A percentile compares a stretch with the other conserved stretches of the same genome.
These are phyloP conservation scores for Polyporus tsugae DNA, from an alignment of 1,284 basidiomycete genomes.

Conservation along the genomic window DNA sequence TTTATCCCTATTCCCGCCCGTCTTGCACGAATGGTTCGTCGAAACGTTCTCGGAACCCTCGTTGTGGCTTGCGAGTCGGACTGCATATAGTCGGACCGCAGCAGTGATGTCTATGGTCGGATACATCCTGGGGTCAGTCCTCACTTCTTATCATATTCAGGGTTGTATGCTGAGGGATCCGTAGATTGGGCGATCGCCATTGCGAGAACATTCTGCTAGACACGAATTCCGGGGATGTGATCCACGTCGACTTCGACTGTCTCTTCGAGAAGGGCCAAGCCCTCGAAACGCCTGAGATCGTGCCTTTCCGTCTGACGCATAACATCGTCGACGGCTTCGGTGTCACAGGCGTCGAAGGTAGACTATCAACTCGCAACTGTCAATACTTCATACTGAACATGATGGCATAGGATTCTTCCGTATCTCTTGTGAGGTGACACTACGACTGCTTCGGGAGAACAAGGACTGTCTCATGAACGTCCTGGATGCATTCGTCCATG, in stretches of 20 bases:
- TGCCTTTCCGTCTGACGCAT: slow-evolving; percentile 96
- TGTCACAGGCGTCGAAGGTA: slow-evolving; percentile 93
- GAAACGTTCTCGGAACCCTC: slow-evolving; percentile 97
- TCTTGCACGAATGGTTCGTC: slow-evolving; percentile 98
- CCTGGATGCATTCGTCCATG: slow-evolving; percentile 97
- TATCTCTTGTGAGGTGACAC: slow-evolving; percentile 91
- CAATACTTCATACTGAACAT: background rate
- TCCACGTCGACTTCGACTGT: slow-evolving; percentile 99
- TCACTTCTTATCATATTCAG: slow-evolving; percentile 17
- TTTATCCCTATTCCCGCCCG: slow-evolving; percentile 75
- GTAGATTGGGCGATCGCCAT: slow-evolving; percentile 95
- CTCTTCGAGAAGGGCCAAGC: slow-evolving; percentile 96
- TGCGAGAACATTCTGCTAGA: slow-evolving; percentile 98
- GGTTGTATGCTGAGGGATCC: slow-evolving; percentile 2
- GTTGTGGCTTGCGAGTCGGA: slow-evolving; percentile 90
- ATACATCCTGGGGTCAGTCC: slow-evolving; percentile 88
- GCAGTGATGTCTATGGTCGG: slow-evolving; percentile 99
- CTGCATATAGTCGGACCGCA: slow-evolving; percentile 88
- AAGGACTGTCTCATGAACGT: slow-evolving; percentile 96
- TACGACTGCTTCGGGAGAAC: slow-evolving; percentile 90
- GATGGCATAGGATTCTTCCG: slow-evolving; percentile 81
- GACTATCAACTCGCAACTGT: slow-evolving; percentile 21
- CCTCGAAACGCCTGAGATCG: slow-evolving; percentile 91
- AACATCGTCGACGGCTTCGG: slow-evolving; percentile 96
- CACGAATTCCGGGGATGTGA: slow-evolving; percentile 86